Base-by-base conservation (phyloP, 768 basidiomycete genomes). In the Hirschioporus abietinus region DNA sequence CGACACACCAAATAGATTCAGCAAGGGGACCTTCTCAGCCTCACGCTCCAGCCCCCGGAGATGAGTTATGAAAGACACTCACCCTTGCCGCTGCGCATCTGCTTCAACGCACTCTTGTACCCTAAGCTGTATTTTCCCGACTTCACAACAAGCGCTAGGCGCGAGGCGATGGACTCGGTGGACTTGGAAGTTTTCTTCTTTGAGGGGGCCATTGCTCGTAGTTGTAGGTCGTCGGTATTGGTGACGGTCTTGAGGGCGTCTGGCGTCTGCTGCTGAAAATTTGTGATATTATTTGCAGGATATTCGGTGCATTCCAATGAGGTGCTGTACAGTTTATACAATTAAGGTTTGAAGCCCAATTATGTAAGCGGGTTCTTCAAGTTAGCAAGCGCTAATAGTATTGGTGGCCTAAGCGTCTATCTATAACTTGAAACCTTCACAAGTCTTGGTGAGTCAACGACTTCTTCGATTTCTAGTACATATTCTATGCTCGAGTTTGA, bases 11-110 rank as follows among this genome's bases (percentile, higher is more conserved):
- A 69, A 72, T 63, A 73, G 64, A 9, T 80, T 94, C 77, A 94
- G 92, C 81, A 79, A 80, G 91, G 91, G 92, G 92, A 94, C 93
- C 93, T 96, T 96, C 95, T 95, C 94, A 95, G 94, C 95, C 85
- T 90, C 83, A 86, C 82, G 93, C 93, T 95, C 93, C 93, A 94
- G 93, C 88, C 93, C 93, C 92, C 87, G 84, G 78, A 82, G 85
- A 85, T 81, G 84, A 78, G 79, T 72, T 69, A 64, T 66, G 74
- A 75, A 75, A 66, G 64, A 68, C 66, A 72, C 95, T 85, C 79
- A 98, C 96, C 94, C 86, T 97, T 96, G 78, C 97, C 96, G 70
- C 80, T 91, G 76, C 96, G 92, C 93, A 99, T 97, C 81, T 94
- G 90, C 87, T 99, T 98, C 75, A 99, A 84, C 64, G 96, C 94